Conservation (phyloP, 1,284 basidiomycete genomes). For the Volvariella volvacea region DNA sequence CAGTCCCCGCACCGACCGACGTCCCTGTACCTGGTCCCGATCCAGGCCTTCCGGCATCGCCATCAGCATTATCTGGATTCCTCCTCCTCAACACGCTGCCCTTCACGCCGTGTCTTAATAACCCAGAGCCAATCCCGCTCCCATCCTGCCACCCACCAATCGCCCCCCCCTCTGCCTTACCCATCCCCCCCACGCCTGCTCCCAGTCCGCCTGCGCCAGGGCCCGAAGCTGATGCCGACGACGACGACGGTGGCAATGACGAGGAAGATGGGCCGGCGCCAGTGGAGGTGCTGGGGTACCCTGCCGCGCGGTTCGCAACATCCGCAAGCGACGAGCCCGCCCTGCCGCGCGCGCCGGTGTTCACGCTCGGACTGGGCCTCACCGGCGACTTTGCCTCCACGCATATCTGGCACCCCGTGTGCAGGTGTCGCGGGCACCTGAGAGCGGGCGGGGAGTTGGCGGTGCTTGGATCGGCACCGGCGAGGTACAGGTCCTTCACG, state of each 20-base stretch:
- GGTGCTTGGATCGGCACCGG: slow-evolving; percentile 54
- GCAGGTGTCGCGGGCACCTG: slow-evolving; percentile 66
- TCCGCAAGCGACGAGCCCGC: neutral
- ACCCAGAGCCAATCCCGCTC: slow-evolving; percentile 61
- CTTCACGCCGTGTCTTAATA: slow-evolving; percentile 42
- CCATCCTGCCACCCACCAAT: slow-evolving; percentile 67
- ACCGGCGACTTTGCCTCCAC: slow-evolving; percentile 44
- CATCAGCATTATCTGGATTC: slow-evolving; percentile 12
- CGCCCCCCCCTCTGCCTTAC: slow-evolving; percentile 32
- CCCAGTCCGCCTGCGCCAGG: slow-evolving; percentile 9
- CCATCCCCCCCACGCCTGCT: neutral
- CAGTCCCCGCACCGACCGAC: too few species aligned
- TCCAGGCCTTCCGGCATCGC: too few species aligned
- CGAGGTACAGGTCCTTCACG: slow-evolving; percentile 45
- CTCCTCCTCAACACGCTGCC: slow-evolving; percentile 54
- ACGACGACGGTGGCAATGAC: slow-evolving; percentile 2
- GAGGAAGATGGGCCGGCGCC: slow-evolving; percentile 2
- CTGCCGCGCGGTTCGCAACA: slow-evolving; percentile 2
- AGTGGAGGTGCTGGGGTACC: neutral
- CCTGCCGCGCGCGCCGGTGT: slow-evolving; percentile 5
- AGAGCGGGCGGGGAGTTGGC: slow-evolving; percentile 57
- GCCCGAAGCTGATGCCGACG: too few species aligned
- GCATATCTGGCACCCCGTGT: slow-evolving; percentile 67
- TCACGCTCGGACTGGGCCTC: slow-evolving; percentile 16
- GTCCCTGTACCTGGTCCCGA: too few species aligned